Base-by-base conservation (phyloP, 2,329 filamentous ascomycete species). In the Cladobotryum mycophilum region DNA sequence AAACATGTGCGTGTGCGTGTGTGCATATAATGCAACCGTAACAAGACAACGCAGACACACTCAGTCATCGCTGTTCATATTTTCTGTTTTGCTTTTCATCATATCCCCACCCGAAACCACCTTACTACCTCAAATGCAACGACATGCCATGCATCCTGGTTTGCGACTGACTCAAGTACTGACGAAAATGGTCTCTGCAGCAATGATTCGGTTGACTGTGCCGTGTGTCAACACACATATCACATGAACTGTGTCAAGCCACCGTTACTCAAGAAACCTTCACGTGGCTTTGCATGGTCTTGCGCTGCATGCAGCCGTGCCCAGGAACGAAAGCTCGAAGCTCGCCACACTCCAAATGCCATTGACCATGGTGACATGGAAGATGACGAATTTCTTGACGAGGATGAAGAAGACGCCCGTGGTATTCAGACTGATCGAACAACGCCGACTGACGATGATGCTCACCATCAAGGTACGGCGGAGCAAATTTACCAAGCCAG, bases 241-340 rank as follows among this genome's bases (percentile, higher is more conserved):
- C 93, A 99, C 73, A 97, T 99, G 92, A 89, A 91, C 63, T 99
- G 93, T 68, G 93, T 99, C 51, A 86, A 87, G 54, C 93, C 93
- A 38, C 89, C 91, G 36, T 70, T 99, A 55, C 79, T 90, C 48
- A 99, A 96, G 70, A 99, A 99, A 70, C 93, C 93, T 17, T 96
- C 92, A 43, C 86, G 93, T 68, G 93, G 93, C 37, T 99, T 99
- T 70, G 93, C 90, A 4, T 99, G 93, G 93, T 92, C 93, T 30
- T 99, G 93, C 68, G 93, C 89, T 49, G 87, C 92, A 53, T 99
- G 93, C 70, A 96, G 90, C 68, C 85, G 92, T 61, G 91, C 89
- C n/a, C 91, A 96, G 65, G 93, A 97, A 69, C 84, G 88, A 60
- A 95, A 88, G 67, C 75, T 96, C 25, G 91, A 97, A 73, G 89